phyloP scores from a whole-genome alignment of 805 yeast genomes.

The Barnettozyma populi region DNA sequence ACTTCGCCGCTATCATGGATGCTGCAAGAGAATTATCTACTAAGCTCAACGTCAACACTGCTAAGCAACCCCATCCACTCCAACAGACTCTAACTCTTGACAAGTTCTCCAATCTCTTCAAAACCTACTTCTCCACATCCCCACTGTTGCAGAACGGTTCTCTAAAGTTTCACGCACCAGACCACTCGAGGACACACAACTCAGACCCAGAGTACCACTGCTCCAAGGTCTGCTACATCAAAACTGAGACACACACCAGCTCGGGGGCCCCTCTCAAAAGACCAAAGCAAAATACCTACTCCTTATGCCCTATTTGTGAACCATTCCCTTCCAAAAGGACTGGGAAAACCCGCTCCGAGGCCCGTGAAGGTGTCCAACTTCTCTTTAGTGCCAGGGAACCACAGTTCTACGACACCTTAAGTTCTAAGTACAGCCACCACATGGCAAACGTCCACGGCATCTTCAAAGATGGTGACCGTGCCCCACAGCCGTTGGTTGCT shows the following conservation, averaged over 20 bases:
- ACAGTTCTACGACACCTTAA: conserved; percentile 6
- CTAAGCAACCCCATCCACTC: background rate
- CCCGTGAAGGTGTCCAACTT: background rate
- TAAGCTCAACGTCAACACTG: background rate
- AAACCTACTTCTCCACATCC: background rate
- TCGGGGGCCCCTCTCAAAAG: background rate
- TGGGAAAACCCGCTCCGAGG: background rate
- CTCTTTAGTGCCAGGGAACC: conserved; percentile 1
- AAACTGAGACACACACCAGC: background rate
- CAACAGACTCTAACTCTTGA: background rate
- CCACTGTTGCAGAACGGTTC: background rate
- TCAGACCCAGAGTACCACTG: conserved; percentile 3
- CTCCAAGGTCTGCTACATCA: conserved; percentile 4
- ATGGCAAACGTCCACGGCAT: conserved; percentile 5
- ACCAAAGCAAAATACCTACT: conserved; percentile 6
- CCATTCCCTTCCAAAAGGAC: background rate
- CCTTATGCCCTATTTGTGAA: conserved; percentile 5
- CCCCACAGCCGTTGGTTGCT: background rate
- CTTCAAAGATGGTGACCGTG: conserved; percentile 3
- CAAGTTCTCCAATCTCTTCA: background rate
- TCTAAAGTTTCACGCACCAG: background rate
- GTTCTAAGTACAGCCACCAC: conserved; percentile 7
- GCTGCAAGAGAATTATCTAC: background rate
- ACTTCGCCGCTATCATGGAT: background rate
- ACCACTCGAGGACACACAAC: background rate